Conservation (phyloP, 73 alveolate species). For the Paramecium primaurelia region DNA sequence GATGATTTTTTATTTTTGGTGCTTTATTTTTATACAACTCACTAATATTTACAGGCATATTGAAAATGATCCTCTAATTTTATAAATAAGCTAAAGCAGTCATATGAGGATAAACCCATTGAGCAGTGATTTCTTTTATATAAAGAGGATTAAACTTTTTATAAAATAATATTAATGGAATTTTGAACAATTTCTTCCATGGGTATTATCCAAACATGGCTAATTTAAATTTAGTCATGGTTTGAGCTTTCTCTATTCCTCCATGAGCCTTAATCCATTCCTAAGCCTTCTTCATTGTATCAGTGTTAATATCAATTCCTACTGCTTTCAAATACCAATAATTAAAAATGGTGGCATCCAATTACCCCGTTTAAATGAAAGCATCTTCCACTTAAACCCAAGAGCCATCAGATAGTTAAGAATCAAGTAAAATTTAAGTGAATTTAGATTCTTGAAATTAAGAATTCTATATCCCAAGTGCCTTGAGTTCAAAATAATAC, state of each 20-base stretch:
- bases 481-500: constrained; percentile 50
- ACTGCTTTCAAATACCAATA: not conserved
- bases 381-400: constrained; percentile 49
- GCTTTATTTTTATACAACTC: not conserved
- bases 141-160: not conserved
- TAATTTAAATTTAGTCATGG: not conserved
- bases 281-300: not conserved
- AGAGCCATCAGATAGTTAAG: constrained; percentile 51
- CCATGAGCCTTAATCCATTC: not conserved
- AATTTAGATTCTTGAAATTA: not conserved
- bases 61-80: not conserved
- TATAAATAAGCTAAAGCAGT: constrained; percentile 54
- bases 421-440: constrained; percentile 9
- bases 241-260: not conserved
- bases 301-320: not conserved
- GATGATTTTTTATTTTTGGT: not conserved
- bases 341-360: not conserved
- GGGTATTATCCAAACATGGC: constrained; percentile 54
- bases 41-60: not conserved
- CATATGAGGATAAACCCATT: constrained; percentile 61
- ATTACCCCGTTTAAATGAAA: not conserved
- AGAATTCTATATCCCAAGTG: not conserved
- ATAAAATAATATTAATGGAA: constrained; percentile 44
- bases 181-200: constrained; percentile 47
- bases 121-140: constrained; percentile 44